phyloP scores from a whole-genome alignment of 1,284 basidiomycete genomes.

The Pterulicium gracile region DNA sequence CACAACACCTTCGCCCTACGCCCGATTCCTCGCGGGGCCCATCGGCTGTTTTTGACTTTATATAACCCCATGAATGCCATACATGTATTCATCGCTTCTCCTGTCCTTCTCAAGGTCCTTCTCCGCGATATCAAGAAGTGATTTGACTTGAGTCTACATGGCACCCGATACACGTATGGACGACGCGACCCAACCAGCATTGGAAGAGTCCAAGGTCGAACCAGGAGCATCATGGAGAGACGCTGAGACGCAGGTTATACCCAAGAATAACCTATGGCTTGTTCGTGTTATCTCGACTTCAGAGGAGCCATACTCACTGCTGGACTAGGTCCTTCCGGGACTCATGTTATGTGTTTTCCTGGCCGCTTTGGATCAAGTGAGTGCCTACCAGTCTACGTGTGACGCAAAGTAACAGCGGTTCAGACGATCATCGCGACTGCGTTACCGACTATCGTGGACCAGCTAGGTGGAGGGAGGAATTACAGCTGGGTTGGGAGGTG shows the following conservation, averaged over 20 bases:
- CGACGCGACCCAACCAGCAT: no score
- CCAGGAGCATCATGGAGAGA: not conserved
- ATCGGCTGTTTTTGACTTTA: no score
- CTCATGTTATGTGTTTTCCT: conserved; percentile 5
- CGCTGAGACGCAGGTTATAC: not conserved
- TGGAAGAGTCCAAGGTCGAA: not conserved
- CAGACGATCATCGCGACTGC: conserved; percentile 29
- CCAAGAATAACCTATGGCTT: not conserved
- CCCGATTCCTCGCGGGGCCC: no score
- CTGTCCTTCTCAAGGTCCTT: no score
- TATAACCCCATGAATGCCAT: no score
- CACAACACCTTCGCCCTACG: no score
- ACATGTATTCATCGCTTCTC: no score
- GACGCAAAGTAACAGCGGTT: not conserved
- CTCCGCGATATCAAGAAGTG: no score
- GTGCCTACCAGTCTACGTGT: not conserved
- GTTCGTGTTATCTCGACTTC: not conserved
- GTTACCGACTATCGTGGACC: conserved; percentile 23
- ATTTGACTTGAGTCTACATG: no score
- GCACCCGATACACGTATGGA: no score
- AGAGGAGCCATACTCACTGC: not conserved
- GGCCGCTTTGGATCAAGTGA: conserved; percentile 7
- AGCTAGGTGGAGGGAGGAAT: conserved; percentile 25
- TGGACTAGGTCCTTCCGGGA: not conserved
- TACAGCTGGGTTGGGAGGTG: conserved; percentile 22